These are phyloP conservation scores for Rhizophagus sp. DNA, from an alignment of 192 early-diverging fungal species.

Conservation along the genomic window DNA sequence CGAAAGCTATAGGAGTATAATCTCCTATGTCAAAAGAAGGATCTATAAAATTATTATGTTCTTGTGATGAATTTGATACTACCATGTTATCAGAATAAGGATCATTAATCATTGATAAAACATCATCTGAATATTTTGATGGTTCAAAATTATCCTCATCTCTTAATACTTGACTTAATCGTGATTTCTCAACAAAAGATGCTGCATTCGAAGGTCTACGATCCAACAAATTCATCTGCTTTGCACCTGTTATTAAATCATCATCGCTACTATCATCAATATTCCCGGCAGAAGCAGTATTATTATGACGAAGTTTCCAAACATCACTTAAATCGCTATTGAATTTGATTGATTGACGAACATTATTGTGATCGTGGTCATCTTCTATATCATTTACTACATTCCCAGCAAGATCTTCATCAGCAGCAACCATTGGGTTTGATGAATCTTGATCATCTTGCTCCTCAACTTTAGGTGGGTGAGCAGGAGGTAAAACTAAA, in stretches of 20 bases:
- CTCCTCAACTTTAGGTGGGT: not conserved
- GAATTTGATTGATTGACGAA: not conserved
- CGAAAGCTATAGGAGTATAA: not conserved
- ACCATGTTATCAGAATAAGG: not conserved
- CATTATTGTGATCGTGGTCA: not conserved
- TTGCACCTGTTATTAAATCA: not conserved
- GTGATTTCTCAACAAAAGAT: not conserved
- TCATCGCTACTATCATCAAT: constrained; percentile 23
- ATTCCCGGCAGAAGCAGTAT: not conserved
- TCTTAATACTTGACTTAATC: not conserved
- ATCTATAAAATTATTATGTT: not conserved
- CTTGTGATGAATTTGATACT: not conserved
- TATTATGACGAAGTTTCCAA: constrained; percentile 11
- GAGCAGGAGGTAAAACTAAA: not conserved
- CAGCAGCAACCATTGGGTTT: constrained; percentile 55
- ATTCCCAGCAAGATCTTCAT: constrained; percentile 51
- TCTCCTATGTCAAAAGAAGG: not conserved
- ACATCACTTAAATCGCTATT: not conserved
- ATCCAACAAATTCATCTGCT: constrained; percentile 4
- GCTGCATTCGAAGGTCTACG: constrained; percentile 14
- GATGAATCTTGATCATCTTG: constrained; percentile 33
- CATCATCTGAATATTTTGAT: not conserved
- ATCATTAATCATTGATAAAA: not conserved
- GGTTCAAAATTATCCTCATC: not conserved
- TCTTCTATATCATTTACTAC: constrained; percentile 30